Conservation (phyloP, 1,139 yeast genomes). For the Kluyveromyces sp. region DNA sequence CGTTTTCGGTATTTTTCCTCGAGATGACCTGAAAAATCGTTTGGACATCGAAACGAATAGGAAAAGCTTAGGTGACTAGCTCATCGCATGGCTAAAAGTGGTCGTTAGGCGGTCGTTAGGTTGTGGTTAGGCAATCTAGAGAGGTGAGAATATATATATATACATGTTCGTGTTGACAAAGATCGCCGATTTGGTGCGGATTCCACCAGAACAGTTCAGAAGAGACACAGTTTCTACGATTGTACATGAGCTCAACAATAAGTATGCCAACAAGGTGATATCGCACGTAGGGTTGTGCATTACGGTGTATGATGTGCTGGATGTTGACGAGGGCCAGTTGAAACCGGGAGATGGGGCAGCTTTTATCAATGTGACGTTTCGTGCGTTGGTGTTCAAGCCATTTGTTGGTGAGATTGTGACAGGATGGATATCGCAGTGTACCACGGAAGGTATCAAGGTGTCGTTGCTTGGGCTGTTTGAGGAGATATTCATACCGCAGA, state of each 20-base stretch:
- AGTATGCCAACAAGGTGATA: constrained; percentile 77
- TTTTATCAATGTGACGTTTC: constrained; percentile 64
- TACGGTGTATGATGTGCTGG: constrained; percentile 73
- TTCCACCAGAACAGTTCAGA: constrained; percentile 80
- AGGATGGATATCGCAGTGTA: constrained; percentile 88
- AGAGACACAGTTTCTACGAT: constrained; percentile 57
- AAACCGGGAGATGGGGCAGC: constrained; percentile 97
- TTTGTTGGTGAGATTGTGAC: constrained; percentile 89
- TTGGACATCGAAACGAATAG: too few relatives aligned
- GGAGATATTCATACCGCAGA: constrained; percentile 82
- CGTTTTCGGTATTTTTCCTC: too few relatives aligned
- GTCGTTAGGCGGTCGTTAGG: too few relatives aligned
- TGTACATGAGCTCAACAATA: constrained; percentile 71
- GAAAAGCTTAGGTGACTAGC: too few relatives aligned
- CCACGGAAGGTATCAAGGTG: constrained; percentile 74
- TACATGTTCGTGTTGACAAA: constrained; percentile 80
- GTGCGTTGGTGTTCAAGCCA: constrained; percentile 83
- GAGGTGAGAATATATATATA: too few relatives aligned
- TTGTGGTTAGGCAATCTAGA: too few relatives aligned
- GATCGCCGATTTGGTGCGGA: constrained; percentile 73
- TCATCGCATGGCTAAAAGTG: too few relatives aligned
- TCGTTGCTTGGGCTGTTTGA: constrained; percentile 68
- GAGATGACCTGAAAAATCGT: too few relatives aligned
- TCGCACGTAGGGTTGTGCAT: constrained; percentile 79
- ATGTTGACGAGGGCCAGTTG: constrained; percentile 77